Base-by-base conservation (phyloP, 768 basidiomycete species). In the Candolleomyces eurysporus region DNA sequence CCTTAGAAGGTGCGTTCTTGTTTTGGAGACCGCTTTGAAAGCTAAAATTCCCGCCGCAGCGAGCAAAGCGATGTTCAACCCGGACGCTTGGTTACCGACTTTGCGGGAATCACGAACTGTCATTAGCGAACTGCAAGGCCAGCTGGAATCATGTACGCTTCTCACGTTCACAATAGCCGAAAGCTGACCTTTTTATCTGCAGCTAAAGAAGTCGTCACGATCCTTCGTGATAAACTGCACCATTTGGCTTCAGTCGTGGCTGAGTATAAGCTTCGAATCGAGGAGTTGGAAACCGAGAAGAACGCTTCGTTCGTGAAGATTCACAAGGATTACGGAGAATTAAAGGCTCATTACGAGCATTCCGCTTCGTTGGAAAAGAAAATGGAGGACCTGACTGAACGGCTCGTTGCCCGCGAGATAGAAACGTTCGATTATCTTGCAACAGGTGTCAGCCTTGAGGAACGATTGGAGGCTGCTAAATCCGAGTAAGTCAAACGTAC, bases 161-260 rank as follows among this genome's bases (percentile, higher is more conserved):
- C 17, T 32, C 43, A 31, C 39, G 9, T 14, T n/a, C 45, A 3
- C n/a, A n/a, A 8, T 43, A 26, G 19, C 45, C 45, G 45, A 32
- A 22, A 17, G 21, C n/a, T 22, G 22, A 36, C 53, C 26, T n/a
- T 14, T 40, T 10, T 21, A 22, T 53, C n/a, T 59, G 2, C 43
- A 79, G 77, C 78, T 4, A 69, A 72, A 36, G 71, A 76, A 48
- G 76, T 78, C 5, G 75, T 69, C 3, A 78, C 79, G 46, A 66
- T 80, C 4, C 68, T 79, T 2, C 72, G 78, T 22, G 75, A 77
- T 59, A 79, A 79, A 59, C 67, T 78, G 0, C 71, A 76, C 49
- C 63, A 73, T 51, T 67, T 75, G 17, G 69, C 74, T 1, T 66
- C 71, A 8, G 71, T 75, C 48, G 64, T 79, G 0, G 75, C 73